Evolutionary conservation across 257 asterid genomes (phyloP).

Genomic region (Solanum corneliomulleri): DNA sequence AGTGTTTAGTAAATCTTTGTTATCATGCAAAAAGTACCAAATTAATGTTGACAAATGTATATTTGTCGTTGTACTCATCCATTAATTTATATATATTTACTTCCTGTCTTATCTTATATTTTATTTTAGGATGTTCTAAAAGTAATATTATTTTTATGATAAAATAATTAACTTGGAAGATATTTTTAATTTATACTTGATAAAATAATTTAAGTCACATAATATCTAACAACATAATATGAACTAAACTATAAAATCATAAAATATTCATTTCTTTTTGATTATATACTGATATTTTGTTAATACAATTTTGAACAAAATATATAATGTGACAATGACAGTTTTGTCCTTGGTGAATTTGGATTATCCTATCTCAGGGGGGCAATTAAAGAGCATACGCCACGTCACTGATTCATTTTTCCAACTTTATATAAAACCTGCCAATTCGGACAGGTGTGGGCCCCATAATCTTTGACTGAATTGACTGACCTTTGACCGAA

Average conservation of each 20-base stretch:
- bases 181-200: not conserved
- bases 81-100: not conserved
- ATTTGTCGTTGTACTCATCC: not conserved
- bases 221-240: not conserved
- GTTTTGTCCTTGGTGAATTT: not conserved
- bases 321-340: not conserved
- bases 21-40: constrained; percentile 1
- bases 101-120: not conserved
- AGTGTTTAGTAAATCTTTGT: not conserved
- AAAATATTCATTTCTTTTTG: not conserved
- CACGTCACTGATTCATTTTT: constrained; percentile 1
- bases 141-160: not conserved
- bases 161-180: not conserved
- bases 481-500: constrained; percentile 24
- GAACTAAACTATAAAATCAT: not conserved
- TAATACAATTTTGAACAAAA: not conserved
- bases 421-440: not conserved
- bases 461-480: constrained; percentile 34
- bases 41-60: constrained; percentile 2
- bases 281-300: not conserved
- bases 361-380: not conserved
- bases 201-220: not conserved
- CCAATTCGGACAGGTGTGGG: constrained; percentile 16
- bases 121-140: not conserved
- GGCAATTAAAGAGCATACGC: not conserved